Conservation (phyloP, 192 early-diverging fungal genomes). For the Funneliformis geosporum region DNA sequence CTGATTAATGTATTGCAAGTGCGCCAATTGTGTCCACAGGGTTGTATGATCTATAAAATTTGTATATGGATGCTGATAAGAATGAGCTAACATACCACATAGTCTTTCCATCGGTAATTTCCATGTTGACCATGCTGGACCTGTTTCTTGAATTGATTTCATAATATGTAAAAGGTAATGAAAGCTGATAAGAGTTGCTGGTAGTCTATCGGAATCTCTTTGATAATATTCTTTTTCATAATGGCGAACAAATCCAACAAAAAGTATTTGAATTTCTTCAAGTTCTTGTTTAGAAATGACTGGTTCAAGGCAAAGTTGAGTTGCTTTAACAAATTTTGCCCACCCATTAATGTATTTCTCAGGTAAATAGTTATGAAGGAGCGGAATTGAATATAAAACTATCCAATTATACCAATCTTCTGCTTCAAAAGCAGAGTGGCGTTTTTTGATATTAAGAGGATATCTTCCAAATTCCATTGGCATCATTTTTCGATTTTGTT, state of each 20-base stretch:
- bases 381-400: no score
- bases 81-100: background rate
- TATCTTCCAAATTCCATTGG: no score
- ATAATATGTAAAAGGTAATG: background rate
- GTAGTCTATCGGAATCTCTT: background rate
- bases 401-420: no score
- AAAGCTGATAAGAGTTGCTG: conserved; percentile 5
- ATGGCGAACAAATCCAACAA: background rate
- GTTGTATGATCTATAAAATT: background rate
- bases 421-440: no score
- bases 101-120: background rate
- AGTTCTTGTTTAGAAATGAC: background rate
- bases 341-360: no score
- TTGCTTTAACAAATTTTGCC: background rate
- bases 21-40: background rate
- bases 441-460: no score
- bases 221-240: background rate
- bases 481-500: no score
- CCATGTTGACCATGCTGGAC: background rate
- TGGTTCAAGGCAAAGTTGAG: background rate
- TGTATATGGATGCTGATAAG: background rate
- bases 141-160: background rate
- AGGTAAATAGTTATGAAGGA: no score
- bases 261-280: background rate
- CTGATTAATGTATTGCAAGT: background rate